Percentiles rank a stretch among this genome's conserved stretches.
Evolutionary conservation across 2,329 filamentous ascomycete species (phyloP).

Genomic region (Fusarium camptoceras): DNA sequence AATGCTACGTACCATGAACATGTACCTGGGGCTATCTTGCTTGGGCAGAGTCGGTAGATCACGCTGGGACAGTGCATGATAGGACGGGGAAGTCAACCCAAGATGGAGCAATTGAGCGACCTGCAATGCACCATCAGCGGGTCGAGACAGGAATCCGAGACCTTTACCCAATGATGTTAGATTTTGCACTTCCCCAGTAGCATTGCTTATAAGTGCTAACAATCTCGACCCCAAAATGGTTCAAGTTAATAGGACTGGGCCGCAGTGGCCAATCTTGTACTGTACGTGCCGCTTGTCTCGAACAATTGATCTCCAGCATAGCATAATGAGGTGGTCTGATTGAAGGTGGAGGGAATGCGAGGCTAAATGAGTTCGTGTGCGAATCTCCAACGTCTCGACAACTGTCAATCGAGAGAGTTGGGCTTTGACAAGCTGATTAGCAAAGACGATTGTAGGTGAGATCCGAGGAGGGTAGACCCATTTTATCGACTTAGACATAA

Average conservation of each 20-base stretch:
- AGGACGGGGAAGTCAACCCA: conserved; percentile 6
- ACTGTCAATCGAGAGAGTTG: background rate
- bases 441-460: background rate
- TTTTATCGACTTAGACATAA: conserved; percentile 6
- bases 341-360: background rate
- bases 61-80: conserved; percentile 12
- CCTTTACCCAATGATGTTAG: conserved; percentile 7
- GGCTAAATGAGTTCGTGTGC: too few relatives aligned
- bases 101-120: conserved; percentile 1
- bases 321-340: background rate
- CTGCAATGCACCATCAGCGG: background rate
- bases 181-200: background rate
- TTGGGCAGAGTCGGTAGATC: conserved; percentile 34
- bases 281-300: conserved; percentile 3
- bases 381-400: background rate
- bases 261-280: conserved; percentile 2
- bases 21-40: conserved; percentile 1
- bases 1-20: background rate
- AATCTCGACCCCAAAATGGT: conserved; percentile 11
- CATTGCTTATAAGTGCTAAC: background rate
- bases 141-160: background rate
- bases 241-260: conserved; percentile 15
- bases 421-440: background rate
- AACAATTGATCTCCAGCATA: background rate
- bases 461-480: conserved; percentile 10